Base-by-base conservation (phyloP, 129 eudicot species). In the Centaurea solstitialis region DNA sequence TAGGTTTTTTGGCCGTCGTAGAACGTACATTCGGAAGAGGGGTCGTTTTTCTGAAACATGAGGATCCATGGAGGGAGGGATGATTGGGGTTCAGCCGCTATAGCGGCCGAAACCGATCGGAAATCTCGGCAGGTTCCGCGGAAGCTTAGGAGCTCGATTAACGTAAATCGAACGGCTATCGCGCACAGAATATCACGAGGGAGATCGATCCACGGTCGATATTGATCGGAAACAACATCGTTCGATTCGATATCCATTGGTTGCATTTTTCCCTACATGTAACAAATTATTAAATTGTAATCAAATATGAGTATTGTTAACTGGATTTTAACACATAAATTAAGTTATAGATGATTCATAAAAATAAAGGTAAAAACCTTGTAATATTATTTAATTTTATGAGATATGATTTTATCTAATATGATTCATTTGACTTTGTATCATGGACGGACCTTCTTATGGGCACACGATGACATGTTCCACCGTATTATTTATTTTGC, bases 61-160 rank as follows among this genome's bases (percentile, higher is more conserved):
- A 86, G 68, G 17, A 86, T 26, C 89, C 86, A 86, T 21, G 78
- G 86, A 4, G n/a, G 1, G 11, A 10, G 79, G 7, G 13, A 1
- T 10, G 85, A 73, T 28, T 76, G 64, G 20, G 21, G 72, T 50
- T 72, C 7, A 6, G 90, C 90, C 0, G 90, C 39, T 0, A 72
- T 70, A 1, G 76, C 30, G 38, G 68, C 26, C n/a, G 91, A 70
- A 64, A 86, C 86, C 20, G 40, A 38, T 7, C 80, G 86, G 75
- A 86, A 87, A 8, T 65, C 80, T 17, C 72, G 77, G 73, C 91
- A 87, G 40, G 77, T 77, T 7, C 82, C 82, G 1, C 88, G 88
- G 41, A 87, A 81, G 22, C 84, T 40, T 23, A 87, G 75, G 8
- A 87, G 88, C 53, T 81, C 85, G 11, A 81, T 62, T 24, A 84